A percentile compares a stretch with the other conserved stretches of the same genome.
Conservation (phyloP, 768 basidiomycete genomes). For the Boletus vinaceobasis region DNA sequence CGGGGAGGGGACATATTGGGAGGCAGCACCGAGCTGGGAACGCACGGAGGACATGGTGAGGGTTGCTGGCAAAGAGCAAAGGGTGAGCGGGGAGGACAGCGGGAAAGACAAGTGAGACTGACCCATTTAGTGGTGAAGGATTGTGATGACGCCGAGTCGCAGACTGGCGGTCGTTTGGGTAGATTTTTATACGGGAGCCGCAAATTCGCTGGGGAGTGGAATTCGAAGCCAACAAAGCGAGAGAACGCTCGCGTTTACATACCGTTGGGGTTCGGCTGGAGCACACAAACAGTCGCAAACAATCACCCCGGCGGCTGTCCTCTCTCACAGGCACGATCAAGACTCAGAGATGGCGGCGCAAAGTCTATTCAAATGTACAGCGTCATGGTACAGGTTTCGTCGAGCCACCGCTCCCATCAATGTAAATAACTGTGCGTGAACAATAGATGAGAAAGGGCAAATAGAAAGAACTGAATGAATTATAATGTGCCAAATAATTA, state of each 20-base stretch:
- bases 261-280: constrained; percentile 32
- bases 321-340: neutral
- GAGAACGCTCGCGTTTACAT: neutral
- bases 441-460: neutral
- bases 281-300: constrained; percentile 24
- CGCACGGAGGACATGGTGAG: constrained; percentile 40
- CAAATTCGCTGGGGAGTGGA: constrained; percentile 28
- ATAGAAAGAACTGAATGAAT: neutral
- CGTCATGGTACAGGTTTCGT: constrained; percentile 20
- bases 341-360: neutral
- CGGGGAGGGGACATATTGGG: constrained; percentile 58
- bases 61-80: constrained; percentile 29
- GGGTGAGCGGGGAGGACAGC: neutral
- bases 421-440: constrained; percentile 4
- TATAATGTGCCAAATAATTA: constrained; percentile 15
- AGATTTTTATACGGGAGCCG: constrained; percentile 24
- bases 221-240: neutral
- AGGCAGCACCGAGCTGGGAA: constrained; percentile 20
- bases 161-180: constrained; percentile 28
- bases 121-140: constrained; percentile 38
- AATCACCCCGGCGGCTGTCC: neutral
- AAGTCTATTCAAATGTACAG: constrained; percentile 6
- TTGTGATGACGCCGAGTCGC: constrained; percentile 29
- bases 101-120: constrained; percentile 11
- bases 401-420: too few relatives aligned